Evolutionary conservation across 768 basidiomycete species (phyloP).

Genomic region (Leccinum subtestaceum): DNA sequence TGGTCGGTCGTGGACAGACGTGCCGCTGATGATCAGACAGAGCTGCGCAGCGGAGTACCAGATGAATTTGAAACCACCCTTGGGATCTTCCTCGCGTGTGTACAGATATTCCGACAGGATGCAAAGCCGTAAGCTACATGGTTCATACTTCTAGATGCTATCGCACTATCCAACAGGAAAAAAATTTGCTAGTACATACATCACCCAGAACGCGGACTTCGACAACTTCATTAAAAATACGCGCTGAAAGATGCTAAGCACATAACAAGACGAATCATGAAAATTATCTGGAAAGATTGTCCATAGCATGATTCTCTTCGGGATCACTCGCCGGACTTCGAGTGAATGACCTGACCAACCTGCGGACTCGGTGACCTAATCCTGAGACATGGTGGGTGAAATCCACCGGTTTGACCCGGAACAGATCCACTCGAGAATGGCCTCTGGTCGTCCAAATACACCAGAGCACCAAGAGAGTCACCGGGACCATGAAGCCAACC

Average conservation of each 20-base stretch:
- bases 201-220: background rate
- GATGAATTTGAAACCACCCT: no score
- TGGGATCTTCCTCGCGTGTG: no score
- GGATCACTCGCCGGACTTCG: background rate
- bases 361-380: background rate
- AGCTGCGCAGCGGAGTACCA: no score
- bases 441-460: constrained; percentile 36
- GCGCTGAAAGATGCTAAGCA: background rate
- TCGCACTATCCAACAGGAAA: no score
- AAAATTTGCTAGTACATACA: no score
- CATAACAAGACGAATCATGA: background rate
- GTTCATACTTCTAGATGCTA: no score
- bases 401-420: background rate
- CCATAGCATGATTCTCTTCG: constrained; percentile 1
- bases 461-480: constrained; percentile 40
- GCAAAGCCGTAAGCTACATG: no score
- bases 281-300: background rate
- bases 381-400: background rate
- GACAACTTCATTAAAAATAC: background rate
- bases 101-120: no score
- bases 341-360: background rate
- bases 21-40: no score
- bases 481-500: constrained; percentile 28
- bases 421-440: background rate
- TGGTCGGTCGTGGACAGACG: no score